Evolutionary conservation across 1,284 basidiomycete species (phyloP).

Genomic region (Meira nashicola): DNA sequence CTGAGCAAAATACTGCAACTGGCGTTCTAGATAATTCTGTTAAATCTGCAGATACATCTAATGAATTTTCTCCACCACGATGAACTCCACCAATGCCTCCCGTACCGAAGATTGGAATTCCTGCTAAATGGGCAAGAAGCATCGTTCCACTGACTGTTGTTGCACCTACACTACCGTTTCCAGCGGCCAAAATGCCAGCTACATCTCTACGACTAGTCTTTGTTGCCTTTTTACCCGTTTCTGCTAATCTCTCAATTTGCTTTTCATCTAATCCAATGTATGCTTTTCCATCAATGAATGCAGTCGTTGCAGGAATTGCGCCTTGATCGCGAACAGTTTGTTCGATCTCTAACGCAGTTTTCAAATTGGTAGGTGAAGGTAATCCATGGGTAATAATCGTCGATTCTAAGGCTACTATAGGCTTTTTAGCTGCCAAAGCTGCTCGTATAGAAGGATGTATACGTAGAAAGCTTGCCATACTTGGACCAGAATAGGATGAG

Average conservation of each 20-base stretch:
- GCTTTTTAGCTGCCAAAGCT: conserved; percentile 3
- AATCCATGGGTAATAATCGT: conserved; percentile 82
- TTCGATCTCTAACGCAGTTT: conserved; percentile 71
- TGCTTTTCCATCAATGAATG: conserved; percentile 73
- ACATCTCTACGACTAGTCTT: conserved; percentile 88
- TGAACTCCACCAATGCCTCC: conserved; percentile 76
- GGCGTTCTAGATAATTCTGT: conserved; percentile 44
- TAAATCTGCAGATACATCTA: conserved; percentile 66
- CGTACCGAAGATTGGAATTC: conserved; percentile 52
- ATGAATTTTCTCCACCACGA: conserved; percentile 82
- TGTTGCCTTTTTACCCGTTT: conserved; percentile 51
- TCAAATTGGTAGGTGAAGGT: conserved; percentile 66
- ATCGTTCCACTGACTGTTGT: conserved; percentile 83
- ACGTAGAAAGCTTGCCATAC: neutral
- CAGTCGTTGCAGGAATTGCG: conserved; percentile 84
- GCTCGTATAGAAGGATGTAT: conserved; percentile 1
- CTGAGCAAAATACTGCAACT: conserved; percentile 75
- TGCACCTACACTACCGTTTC: conserved; percentile 66
- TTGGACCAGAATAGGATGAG: too few relatives aligned
- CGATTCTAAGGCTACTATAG: conserved; percentile 61
- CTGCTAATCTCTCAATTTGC: conserved; percentile 70
- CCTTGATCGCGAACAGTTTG: conserved; percentile 70
- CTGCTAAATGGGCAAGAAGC: conserved; percentile 45
- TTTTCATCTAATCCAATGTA: conserved; percentile 72
- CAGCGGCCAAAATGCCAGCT: conserved; percentile 67